Conservation (phyloP, 306 rosid species). For the Malus fusca region DNA sequence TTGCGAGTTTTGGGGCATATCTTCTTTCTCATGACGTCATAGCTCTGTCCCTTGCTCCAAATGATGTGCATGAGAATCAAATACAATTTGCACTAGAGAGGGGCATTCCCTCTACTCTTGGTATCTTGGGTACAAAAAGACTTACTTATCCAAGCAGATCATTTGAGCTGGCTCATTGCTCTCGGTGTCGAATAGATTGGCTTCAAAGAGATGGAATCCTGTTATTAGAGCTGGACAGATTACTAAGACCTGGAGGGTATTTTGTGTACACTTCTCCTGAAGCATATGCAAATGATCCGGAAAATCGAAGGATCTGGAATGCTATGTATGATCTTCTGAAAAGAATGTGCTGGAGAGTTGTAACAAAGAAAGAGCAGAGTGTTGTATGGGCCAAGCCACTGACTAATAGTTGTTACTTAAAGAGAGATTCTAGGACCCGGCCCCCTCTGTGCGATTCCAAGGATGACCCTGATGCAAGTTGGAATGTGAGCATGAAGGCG, state of each 20-base stretch:
- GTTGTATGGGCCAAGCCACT: slow-evolving; percentile 55
- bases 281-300: slow-evolving; percentile 50
- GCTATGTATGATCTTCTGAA: slow-evolving; percentile 36
- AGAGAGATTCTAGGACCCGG: slow-evolving; percentile 35
- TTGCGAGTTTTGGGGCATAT: slow-evolving; percentile 69
- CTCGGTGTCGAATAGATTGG: slow-evolving; percentile 65
- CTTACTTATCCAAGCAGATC: slow-evolving; percentile 63
- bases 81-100: slow-evolving; percentile 63
- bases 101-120: slow-evolving; percentile 63
- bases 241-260: slow-evolving; percentile 57
- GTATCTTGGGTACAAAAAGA: slow-evolving; percentile 58
- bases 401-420: slow-evolving; percentile 45
- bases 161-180: slow-evolving; percentile 58
- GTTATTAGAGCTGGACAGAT: slow-evolving; percentile 50
- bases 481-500: slow-evolving; percentile 54
- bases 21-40: slow-evolving; percentile 43
- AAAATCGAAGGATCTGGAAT: slow-evolving; percentile 46
- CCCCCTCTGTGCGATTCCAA: slow-evolving; percentile 35
- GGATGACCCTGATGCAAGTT: slow-evolving; percentile 40
- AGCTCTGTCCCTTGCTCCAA: slow-evolving; percentile 57
- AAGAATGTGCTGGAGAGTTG: slow-evolving; percentile 57
- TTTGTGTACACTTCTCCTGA: slow-evolving; percentile 61
- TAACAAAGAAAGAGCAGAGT: slow-evolving; percentile 46
- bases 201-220: slow-evolving; percentile 54
- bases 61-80: slow-evolving; percentile 58